Evolutionary conservation across 805 yeast genomes (phyloP), one percentile per base, ranked within the genome.

Genomic region (Lipomyces chichibuensis): DNA sequence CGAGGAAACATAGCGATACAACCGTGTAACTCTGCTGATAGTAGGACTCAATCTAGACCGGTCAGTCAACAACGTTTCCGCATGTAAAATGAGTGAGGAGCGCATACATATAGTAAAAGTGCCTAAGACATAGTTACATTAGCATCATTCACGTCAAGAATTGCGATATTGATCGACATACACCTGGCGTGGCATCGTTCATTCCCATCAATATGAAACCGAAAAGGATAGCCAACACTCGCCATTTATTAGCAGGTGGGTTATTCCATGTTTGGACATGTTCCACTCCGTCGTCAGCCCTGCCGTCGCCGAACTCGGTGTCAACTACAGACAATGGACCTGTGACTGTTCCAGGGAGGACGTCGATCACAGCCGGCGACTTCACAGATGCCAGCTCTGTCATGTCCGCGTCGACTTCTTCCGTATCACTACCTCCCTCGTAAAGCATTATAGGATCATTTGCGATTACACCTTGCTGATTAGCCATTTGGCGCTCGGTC

Each of bases 181-280:
- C 87, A 65, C 89, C 90, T 2, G 87, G 84, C 14, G 87, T 84
- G 62, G 86, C 85, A 73, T 87, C 90, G 32, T 69, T 66, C 71
- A 72, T 56, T 14, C 74, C 74, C 55, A 65, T 56, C 39, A 71
- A 37, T 6, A 72, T 39, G 39, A 72, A 69, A 13, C 62, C 72
- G n/a, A 55, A 14, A 39, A 63, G 69, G 20, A 65, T 49, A 3
- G 59, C 35, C 2, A 56, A 7, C n/a, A 69, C 55, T 4, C 68
- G 57, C 49, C 25, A 60, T 43, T 51, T 60, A 33, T 65, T 65
- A 8, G 20, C 57, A 17, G 65, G 66, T 13, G 68, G 63, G 32
- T 46, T 37, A n/a, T 65, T 62, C 70, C 70, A 67, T 3, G 52
- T 57, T 49, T 59, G 59, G 27, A 17, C 46, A 6, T 56, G 62